A percentile compares a stretch with the other conserved stretches of the same genome.
These are phyloP conservation scores for Macrophomina pseudophaseolina DNA, from an alignment of 2,329 filamentous ascomycete genomes.

Conservation along the genomic window DNA sequence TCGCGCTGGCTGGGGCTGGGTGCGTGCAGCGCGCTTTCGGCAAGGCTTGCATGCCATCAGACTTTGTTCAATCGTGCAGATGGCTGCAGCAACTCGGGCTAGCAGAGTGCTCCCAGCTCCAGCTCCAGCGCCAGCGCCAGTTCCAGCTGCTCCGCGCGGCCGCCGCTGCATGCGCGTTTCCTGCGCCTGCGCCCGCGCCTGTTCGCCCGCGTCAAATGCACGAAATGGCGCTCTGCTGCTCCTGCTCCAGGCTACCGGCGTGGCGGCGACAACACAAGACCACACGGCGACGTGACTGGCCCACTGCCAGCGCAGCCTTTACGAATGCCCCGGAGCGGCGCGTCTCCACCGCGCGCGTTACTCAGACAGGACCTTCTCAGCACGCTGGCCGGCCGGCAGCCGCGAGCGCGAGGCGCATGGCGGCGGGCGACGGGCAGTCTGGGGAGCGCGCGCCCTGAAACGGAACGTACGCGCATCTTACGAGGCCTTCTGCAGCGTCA, in stretches of 20 bases:
- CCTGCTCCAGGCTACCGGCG: background rate
- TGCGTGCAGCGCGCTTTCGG: slow-evolving; percentile 27
- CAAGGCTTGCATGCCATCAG: slow-evolving; percentile 28
- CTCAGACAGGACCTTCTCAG: background rate
- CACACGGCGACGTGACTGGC: background rate
- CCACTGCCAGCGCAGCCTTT: slow-evolving; percentile 21
- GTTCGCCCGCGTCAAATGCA: slow-evolving; percentile 14
- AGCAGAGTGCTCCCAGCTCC: slow-evolving; percentile 6
- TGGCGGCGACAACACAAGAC: slow-evolving; percentile 10
- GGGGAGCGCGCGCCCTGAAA: slow-evolving; percentile 25
- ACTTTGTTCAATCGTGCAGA: slow-evolving; percentile 25
- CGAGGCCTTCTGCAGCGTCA: slow-evolving; percentile 18
- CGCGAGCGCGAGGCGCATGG: background rate
- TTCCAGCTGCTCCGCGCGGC: slow-evolving; percentile 15
- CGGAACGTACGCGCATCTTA: slow-evolving; percentile 22
- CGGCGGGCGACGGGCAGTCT: background rate
- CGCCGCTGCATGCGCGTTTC: slow-evolving; percentile 24
- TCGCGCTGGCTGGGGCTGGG: slow-evolving; percentile 25
- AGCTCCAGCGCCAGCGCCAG: slow-evolving; percentile 7
- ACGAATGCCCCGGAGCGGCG: slow-evolving; percentile 13
- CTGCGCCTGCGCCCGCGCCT: background rate
- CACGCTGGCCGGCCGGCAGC: background rate
- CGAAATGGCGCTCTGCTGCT: slow-evolving; percentile 16
- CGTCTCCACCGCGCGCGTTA: slow-evolving; percentile 13
- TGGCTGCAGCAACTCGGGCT: slow-evolving; percentile 15